Evolutionary conservation across 306 rosid species (phyloP), one percentile per base, ranked within the genome.

Genomic region (Cucumis melo): DNA sequence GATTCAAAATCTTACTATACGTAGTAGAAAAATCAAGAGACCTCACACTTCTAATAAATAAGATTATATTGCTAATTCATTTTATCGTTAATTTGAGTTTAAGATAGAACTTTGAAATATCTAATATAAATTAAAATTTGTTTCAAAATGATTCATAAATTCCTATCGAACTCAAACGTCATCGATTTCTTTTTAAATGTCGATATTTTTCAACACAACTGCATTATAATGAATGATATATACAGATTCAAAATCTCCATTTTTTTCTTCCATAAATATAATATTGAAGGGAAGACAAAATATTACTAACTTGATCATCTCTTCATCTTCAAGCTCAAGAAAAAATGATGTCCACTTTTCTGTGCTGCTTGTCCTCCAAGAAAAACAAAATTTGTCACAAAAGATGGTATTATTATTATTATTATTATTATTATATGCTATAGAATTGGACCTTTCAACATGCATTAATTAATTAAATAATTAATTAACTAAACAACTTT

Each of bases 261-360:
- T 61, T 61, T 24, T 61, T 61, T 61, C 67, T 24, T 61, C 0
- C 0, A 27, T 13, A 27, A 14, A 7, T 38, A 38, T 38, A 38
- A 38, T 38, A 38, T 38, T 59, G 4, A 20, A 59, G 23, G 27
- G 8, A 8, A 8, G 8, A 2, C 8, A 59, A n/a, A 57, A 20
- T 20, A 6, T 57, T 61, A 27, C 5, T 61, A 1, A 61, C 11
- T 21, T 0, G 44, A 62, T 23, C 32, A 63, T n/a, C n/a, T 36
- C 71, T 64, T 65, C 50, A 36, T 65, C 72, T 65, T 34, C 8
- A 65, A 65, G 72, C 72, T 51, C 72, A 65, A 65, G 72, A 65
- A 65, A 64, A 36, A 46, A 46, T 4, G 72, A 14, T 16, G 27
- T 8, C 10, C 13, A 4, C n/a, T 36, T 64, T 64, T 64, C 10